Conservation (phyloP, 2,329 filamentous ascomycete species). For the Simplicillium sp. region DNA sequence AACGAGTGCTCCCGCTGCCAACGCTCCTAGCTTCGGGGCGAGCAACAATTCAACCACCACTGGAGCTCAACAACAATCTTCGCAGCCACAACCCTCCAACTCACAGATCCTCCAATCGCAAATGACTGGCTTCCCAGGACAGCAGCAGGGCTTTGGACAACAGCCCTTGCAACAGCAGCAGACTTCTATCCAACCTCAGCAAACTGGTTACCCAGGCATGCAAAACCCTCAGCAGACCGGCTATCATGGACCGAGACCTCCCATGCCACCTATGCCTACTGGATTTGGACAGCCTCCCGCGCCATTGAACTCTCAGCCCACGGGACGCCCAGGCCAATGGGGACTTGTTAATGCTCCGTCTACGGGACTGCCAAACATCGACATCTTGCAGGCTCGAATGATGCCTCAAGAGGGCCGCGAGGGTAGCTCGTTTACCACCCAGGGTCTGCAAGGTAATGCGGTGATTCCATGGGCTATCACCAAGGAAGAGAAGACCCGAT, state of each 20-base stretch:
- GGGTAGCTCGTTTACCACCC: conserved; percentile 69
- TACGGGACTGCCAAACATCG: conserved; percentile 84
- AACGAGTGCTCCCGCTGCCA: conserved; percentile 44
- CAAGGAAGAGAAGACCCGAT: conserved; percentile 96
- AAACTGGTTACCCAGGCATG: conserved; percentile 59
- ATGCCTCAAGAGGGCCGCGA: conserved; percentile 96
- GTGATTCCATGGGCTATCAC: conserved; percentile 98
- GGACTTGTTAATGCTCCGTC: conserved; percentile 93
- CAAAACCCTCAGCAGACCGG: conserved; percentile 66
- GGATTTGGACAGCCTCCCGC: conserved; percentile 49
- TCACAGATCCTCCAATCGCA: conserved; percentile 54
- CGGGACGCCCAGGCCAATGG: conserved; percentile 89
- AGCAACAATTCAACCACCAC: conserved; percentile 39
- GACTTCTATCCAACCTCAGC: conserved; percentile 55
- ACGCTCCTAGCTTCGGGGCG: conserved; percentile 57
- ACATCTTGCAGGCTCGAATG: conserved; percentile 84
- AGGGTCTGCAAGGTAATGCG: conserved; percentile 83
- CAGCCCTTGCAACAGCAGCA: conserved; percentile 47
- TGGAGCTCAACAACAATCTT: conserved; percentile 39
- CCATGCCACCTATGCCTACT: conserved; percentile 74
- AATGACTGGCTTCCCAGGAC: conserved; percentile 36
- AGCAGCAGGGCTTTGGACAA: conserved; percentile 9
- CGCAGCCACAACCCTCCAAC: conserved; percentile 66
- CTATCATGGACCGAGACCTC: conserved; percentile 77
- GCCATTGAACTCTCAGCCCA: conserved; percentile 84